Evolutionary conservation across 1,139 yeast species (phyloP).

Genomic region (Diutina mesorugosa): DNA sequence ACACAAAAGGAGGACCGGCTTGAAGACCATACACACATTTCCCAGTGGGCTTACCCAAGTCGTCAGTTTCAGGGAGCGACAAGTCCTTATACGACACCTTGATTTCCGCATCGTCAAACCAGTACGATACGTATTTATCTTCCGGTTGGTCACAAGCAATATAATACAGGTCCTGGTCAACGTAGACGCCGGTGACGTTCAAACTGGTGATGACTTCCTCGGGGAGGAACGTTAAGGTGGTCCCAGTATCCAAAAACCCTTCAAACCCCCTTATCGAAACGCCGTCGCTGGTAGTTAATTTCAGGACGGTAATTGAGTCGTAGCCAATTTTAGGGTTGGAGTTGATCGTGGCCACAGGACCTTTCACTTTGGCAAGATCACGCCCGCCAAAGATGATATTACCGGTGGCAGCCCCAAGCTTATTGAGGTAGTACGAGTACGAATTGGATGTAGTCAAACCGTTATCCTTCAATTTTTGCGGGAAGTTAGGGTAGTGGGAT

Average conservation of each 20-base stretch:
- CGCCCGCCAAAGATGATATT: neutral
- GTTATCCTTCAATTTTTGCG: neutral
- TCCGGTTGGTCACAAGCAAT: neutral
- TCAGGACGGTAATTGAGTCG: neutral
- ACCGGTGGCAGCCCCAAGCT: neutral
- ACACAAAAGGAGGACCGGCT: neutral
- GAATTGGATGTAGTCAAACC: neutral
- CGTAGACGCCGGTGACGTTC: neutral
- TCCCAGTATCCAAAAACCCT: neutral
- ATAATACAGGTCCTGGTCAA: no score
- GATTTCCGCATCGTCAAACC: neutral
- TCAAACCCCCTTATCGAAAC: neutral
- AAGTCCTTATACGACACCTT: neutral
- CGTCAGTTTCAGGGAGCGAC: neutral
- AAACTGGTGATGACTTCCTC: neutral
- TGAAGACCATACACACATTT: neutral
- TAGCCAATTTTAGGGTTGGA: neutral
- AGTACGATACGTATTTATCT: neutral
- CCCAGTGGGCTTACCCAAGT: neutral
- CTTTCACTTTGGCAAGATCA: neutral
- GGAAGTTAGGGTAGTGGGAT: neutral
- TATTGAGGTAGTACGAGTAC: neutral
- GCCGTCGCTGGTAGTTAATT: neutral
- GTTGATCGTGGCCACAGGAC: neutral
- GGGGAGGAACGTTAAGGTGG: neutral